These are phyloP conservation scores for Lachancea quebecensis DNA, from an alignment of 805 yeast species.

Conservation along the genomic window DNA sequence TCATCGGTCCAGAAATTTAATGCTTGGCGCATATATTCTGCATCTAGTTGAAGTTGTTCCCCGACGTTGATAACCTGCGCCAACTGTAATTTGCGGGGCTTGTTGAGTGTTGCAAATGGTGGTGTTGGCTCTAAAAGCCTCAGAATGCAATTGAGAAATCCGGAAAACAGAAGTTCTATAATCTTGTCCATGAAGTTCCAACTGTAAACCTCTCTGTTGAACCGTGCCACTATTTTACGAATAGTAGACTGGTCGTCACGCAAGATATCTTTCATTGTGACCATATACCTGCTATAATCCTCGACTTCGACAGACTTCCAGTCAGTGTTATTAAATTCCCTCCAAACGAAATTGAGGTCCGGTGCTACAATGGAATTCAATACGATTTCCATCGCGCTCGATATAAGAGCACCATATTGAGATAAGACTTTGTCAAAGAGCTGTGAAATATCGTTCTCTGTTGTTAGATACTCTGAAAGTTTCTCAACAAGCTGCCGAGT, in stretches of 20 bases:
- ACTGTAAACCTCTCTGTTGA: conserved; percentile 63
- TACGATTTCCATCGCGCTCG: conserved; percentile 48
- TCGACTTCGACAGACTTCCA: conserved; percentile 66
- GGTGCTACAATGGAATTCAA: conserved; percentile 47
- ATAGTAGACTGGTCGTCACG: conserved; percentile 35
- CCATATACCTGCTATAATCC: conserved; percentile 65
- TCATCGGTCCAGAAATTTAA: conserved; percentile 30
- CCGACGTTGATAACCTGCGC: conserved; percentile 39
- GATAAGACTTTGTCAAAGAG: conserved; percentile 52
- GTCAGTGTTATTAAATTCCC: conserved; percentile 71
- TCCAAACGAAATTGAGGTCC: conserved; percentile 68
- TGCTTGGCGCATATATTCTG: conserved; percentile 53
- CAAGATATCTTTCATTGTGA: conserved; percentile 46
- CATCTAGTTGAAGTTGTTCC: conserved; percentile 75
- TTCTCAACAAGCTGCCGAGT: conserved; percentile 69
- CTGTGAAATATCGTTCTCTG: conserved; percentile 36
- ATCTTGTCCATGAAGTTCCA: conserved; percentile 71
- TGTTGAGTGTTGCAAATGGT: conserved; percentile 37
- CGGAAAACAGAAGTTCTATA: conserved; percentile 54
- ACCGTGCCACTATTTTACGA: conserved; percentile 42
- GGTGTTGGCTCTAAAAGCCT: conserved; percentile 57
- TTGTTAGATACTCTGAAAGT: conserved; percentile 37
- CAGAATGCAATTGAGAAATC: conserved; percentile 51
- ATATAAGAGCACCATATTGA: conserved; percentile 50
- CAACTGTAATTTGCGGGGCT: conserved; percentile 15